Conservation (phyloP, 305 asterid species). For the Solanum hybrid region DNA sequence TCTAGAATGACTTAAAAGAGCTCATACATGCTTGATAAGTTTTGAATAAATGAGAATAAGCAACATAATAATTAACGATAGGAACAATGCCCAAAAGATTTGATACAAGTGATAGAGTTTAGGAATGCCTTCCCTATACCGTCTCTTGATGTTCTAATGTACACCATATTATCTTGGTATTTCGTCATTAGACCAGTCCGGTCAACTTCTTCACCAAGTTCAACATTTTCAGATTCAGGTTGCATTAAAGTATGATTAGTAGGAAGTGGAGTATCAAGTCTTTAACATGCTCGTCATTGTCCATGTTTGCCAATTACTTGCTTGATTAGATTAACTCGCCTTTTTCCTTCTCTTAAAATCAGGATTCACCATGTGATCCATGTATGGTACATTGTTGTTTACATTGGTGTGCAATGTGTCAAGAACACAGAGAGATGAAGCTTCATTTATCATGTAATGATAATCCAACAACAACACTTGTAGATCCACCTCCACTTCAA, state of each 20-base stretch:
- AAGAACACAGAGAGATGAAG: conserved; percentile 67
- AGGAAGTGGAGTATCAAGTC: not conserved
- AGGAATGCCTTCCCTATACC: not conserved
- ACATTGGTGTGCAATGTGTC: conserved; percentile 88
- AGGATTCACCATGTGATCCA: conserved; percentile 83
- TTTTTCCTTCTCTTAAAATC: not conserved
- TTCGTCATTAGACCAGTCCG: not conserved
- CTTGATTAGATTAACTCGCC: no score
- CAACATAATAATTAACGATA: no score
- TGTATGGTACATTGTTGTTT: conserved; percentile 68
- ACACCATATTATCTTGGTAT: not conserved
- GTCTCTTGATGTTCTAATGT: not conserved
- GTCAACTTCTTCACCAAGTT: not conserved
- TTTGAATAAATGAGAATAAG: not conserved
- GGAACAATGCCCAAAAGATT: not conserved
- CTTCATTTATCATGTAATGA: conserved; percentile 30
- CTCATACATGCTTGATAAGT: not conserved
- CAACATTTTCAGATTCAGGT: not conserved
- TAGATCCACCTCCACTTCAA: conserved; percentile 54
- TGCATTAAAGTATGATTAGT: not conserved
- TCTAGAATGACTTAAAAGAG: not conserved
- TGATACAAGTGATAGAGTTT: not conserved
- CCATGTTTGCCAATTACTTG: no score
- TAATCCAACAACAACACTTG: conserved; percentile 20
- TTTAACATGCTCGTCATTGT: not conserved